Evolutionary conservation across 805 yeast genomes (phyloP).

Genomic region (Wickerhamomyces kurtzmanii): DNA sequence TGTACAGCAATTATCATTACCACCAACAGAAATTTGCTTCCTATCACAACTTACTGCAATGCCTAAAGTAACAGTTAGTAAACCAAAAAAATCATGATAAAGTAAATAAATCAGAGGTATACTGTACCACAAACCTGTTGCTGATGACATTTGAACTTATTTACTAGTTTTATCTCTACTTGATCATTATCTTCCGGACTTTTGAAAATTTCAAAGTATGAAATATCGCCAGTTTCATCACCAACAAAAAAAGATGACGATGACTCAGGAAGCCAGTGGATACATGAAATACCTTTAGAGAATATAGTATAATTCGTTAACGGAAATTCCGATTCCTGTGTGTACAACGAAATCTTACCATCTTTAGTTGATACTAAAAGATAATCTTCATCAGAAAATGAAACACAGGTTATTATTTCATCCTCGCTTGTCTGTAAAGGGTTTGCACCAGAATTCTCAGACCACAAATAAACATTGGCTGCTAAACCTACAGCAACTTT

Average conservation of each 20-base stretch:
- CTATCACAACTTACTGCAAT: slow-evolving; percentile 47
- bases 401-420: slow-evolving; percentile 44
- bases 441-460: slow-evolving; percentile 34
- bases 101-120: slow-evolving; percentile 1
- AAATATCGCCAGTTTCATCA: slow-evolving; percentile 53
- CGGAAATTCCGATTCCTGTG: slow-evolving; percentile 17
- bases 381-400: slow-evolving; percentile 38
- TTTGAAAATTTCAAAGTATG: slow-evolving; percentile 24
- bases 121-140: slow-evolving; percentile 52
- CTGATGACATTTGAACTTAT: slow-evolving; percentile 33
- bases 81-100: background rate
- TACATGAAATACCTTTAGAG: slow-evolving; percentile 40
- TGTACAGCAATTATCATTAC: slow-evolving; percentile 73
- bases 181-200: slow-evolving; percentile 1
- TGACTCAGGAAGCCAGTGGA: slow-evolving; percentile 46
- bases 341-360: slow-evolving; percentile 42
- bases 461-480: slow-evolving; percentile 52
- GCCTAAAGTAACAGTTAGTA: slow-evolving; percentile 24
- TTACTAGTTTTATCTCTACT: slow-evolving; percentile 14
- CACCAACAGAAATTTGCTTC: slow-evolving; percentile 66
- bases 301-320: slow-evolving; percentile 15
- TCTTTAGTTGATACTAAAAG: slow-evolving; percentile 47
- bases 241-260: slow-evolving; percentile 42
- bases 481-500: slow-evolving; percentile 62
- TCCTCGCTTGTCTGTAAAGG: slow-evolving; percentile 18